Evolutionary conservation across 2,329 filamentous ascomycete genomes (phyloP), one percentile per base, ranked within the genome.

Genomic region (Lecanicillium sp.): DNA sequence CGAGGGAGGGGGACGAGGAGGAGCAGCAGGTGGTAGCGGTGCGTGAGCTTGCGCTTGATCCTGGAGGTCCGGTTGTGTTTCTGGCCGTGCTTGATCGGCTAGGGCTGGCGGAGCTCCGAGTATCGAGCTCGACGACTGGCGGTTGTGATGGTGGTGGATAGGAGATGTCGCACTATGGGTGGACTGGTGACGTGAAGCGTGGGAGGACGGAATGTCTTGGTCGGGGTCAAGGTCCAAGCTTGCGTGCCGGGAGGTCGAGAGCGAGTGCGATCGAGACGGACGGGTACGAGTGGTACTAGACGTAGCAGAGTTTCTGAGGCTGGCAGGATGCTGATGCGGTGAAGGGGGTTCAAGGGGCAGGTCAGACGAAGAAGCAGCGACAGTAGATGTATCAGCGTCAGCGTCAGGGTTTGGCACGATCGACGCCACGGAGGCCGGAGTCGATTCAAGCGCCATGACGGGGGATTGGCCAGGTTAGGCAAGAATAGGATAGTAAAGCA

Each of bases 381-480:
- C 6, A 11, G 61, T 59, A 59, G 54, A 56, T n/a, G n/a, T n/a
- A 34, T 51, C 53, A 49, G 60, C 60, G 51, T 63, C 61, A 58
- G 61, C 54, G 46, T 49, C 49, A 40, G 45, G 45, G 42, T 19
- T 19, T 29, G 36, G 32, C 27, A 36, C 35, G 29, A 37, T 41
- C 39, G 34, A 37, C 34, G 18, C 29, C 34, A n/a, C 17, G 17
- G 22, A 11, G 6, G 6, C 22, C 11, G 22, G 11, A 25, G 22
- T 25, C 22, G 22, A 25, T 25, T 25, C 22, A 25, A 11, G 22
- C 22, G 22, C 22, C 22, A 25, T 25, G 22, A 25, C 22, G 22
- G 22, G 22, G 7, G 22, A 25, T 7, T 25, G 22, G n/a, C 22
- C 22, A 25, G 11, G 6, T 25, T 25, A 25, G 22, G 22, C 22